Evolutionary conservation across 2,329 filamentous ascomycete genomes (phyloP).

Genomic region (Trichocomaceae sp.): DNA sequence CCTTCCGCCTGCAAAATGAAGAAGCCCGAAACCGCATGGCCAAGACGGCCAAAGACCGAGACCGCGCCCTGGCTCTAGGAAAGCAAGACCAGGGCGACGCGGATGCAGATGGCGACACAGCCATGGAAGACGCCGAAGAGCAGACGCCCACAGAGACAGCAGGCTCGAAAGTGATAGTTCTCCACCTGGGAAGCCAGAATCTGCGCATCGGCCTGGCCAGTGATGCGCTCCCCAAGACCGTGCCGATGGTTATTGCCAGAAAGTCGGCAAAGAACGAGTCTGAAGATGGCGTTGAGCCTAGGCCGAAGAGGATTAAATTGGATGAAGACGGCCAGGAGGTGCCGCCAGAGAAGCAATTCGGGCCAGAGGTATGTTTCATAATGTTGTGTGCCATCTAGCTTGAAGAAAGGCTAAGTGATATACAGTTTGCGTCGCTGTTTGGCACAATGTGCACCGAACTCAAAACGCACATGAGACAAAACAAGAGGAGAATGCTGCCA

Average conservation of each 20-base stretch:
- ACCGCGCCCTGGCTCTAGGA: constrained; percentile 72
- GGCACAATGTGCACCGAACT: constrained; percentile 77
- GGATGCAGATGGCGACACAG: constrained; percentile 46
- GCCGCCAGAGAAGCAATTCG: constrained; percentile 72
- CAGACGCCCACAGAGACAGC: constrained; percentile 54
- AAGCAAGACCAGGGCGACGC: constrained; percentile 53
- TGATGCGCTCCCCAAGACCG: constrained; percentile 86
- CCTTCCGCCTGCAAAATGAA: constrained; percentile 80
- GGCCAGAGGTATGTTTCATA: constrained; percentile 65
- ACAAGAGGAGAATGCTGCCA: constrained; percentile 91
- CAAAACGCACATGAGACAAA: constrained; percentile 81
- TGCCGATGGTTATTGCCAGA: constrained; percentile 86
- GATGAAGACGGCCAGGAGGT: constrained; percentile 42
- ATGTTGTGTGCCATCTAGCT: too few species aligned
- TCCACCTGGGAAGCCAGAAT: constrained; percentile 94
- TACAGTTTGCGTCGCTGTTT: constrained; percentile 58
- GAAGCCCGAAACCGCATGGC: constrained; percentile 77
- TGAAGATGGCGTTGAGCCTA: constrained; percentile 69
- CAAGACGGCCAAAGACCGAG: constrained; percentile 78
- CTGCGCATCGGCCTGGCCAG: constrained; percentile 90
- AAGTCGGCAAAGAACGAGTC: constrained; percentile 73
- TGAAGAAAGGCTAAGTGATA: background rate
- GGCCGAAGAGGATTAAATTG: constrained; percentile 58
- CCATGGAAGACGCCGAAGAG: constrained; percentile 51
- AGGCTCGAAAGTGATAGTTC: constrained; percentile 85